These are phyloP conservation scores for Aspergillus terreus DNA, from an alignment of 2,329 filamentous ascomycete genomes.

Conservation along the genomic window DNA sequence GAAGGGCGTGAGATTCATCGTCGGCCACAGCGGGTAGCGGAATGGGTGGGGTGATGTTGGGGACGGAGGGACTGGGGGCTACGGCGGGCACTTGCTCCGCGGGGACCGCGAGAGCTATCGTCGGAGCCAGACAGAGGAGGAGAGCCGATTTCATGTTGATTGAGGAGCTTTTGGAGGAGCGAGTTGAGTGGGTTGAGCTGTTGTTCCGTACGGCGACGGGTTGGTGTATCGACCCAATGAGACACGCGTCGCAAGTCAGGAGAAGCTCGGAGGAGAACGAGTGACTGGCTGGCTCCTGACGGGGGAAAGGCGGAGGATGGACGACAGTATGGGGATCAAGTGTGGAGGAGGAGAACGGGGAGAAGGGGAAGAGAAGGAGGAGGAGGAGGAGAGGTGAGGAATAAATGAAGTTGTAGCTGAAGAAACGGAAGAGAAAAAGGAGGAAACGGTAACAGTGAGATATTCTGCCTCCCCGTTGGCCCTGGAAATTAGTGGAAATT, in stretches of 20 bases:
- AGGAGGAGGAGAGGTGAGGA: not conserved
- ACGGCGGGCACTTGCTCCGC: constrained; percentile 27
- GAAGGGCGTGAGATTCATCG: constrained; percentile 5
- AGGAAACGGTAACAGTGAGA: constrained; percentile 12
- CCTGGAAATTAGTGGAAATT: constrained; percentile 15
- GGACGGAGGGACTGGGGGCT: constrained; percentile 14
- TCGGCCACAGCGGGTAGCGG: constrained; percentile 11
- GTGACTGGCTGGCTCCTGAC: constrained; percentile 1
- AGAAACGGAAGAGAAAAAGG: constrained; percentile 9
- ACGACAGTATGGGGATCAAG: too few relatives aligned
- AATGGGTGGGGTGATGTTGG: constrained; percentile 14
- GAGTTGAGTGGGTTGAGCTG: not conserved
- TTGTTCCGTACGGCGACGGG: not conserved
- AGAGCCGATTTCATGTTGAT: constrained; percentile 18
- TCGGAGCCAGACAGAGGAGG: constrained; percentile 17
- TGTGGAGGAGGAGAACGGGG: not conserved
- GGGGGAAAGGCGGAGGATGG: not conserved
- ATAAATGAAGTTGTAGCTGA: constrained; percentile 1
- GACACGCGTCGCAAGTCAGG: not conserved
- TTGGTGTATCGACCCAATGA: not conserved
- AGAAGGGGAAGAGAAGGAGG: not conserved
- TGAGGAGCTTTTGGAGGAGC: not conserved
- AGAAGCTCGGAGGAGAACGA: constrained; percentile 2
- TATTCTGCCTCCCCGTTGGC: constrained; percentile 3
- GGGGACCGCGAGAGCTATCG: constrained; percentile 19